Base-by-base conservation (phyloP, 1,284 basidiomycete genomes). In the Trametes versicolor region DNA sequence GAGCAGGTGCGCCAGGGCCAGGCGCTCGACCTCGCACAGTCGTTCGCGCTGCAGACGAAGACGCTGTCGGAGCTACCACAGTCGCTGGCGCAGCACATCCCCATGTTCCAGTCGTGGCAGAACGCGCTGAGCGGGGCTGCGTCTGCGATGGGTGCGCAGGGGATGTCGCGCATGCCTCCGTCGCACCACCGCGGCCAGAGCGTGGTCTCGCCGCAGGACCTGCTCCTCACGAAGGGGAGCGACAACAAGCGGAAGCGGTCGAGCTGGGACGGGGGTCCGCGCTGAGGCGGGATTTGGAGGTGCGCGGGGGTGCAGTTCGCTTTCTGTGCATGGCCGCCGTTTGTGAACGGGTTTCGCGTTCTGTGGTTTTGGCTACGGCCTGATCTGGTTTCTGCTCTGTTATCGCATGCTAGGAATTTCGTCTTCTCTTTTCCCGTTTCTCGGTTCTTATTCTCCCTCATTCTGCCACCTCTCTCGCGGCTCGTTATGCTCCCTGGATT, bases 241-340 rank as follows among this genome's bases (percentile, higher is more conserved):
- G 86, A 86, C 63, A 87, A 87, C 72, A 91, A 91, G 79, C 80
- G 89, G 71, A 92, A 92, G 82, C 82, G 90, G 73, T 86, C 86
- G 48, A 92, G 90, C 74, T 92, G 91, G 90, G 91, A 92, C 74
- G 89, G 90, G 7, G 81, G 80, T 2, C 71, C 71, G 37, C 73
- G 72, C n/a, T 76, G 70, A 74, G 5, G 41, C 4, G 6, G 19
- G 2, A 17, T 10, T n/a, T 5, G 29, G 36, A 27, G 49, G 36
- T 51, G 58, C 10, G 45, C 15, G n/a, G 49, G 52, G 49, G 17
- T 39, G 29, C 29, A 23, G 19, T 53, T 9, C 34, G 32, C 36
- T 43, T 32, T 23, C 43, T 34, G 21, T 50, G 43, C 41, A 25
- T 21, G 29, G 19, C 19, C 21, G 19, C 19, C n/a, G 10, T n/a